These are phyloP conservation scores for Trametes gibbosa DNA, from an alignment of 768 basidiomycete species.

Conservation along the genomic window DNA sequence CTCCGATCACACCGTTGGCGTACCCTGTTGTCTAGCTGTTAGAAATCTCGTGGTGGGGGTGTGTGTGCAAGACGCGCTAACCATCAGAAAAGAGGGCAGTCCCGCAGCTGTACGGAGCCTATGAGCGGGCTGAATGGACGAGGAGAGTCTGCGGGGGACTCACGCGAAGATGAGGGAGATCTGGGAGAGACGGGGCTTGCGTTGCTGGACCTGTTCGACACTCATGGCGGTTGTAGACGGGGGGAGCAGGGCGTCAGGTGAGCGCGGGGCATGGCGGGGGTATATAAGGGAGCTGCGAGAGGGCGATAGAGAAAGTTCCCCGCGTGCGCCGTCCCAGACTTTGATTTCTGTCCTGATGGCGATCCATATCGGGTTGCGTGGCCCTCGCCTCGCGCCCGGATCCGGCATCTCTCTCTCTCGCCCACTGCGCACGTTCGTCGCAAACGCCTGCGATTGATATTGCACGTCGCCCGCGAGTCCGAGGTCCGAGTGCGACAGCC, in stretches of 20 bases:
- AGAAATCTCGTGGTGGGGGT: background rate
- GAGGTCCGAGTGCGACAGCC: background rate
- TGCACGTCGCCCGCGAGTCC: background rate
- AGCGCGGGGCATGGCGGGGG: background rate
- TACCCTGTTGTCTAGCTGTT: slow-evolving; percentile 51
- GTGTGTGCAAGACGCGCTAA: slow-evolving; percentile 24
- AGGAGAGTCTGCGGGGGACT: slow-evolving; percentile 29
- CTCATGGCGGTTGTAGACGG: slow-evolving; percentile 2
- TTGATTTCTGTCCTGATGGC: slow-evolving; percentile 10
- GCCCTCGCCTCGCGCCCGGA: background rate
- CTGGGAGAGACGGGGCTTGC: slow-evolving; percentile 36
- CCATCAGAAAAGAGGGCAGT: slow-evolving; percentile 89
- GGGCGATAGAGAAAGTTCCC: background rate
- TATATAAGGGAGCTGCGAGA: slow-evolving; percentile 11
- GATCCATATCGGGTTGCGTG: slow-evolving; percentile 2
- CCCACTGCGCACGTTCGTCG: slow-evolving; percentile 18
- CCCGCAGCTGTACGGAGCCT: slow-evolving; percentile 55
- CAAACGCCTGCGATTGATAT: background rate
- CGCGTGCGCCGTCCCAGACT: slow-evolving; percentile 8
- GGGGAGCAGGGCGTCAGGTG: slow-evolving; percentile 2
- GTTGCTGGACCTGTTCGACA: slow-evolving; percentile 8
- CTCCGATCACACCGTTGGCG: slow-evolving; percentile 77
- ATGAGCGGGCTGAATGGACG: background rate
- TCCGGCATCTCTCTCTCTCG: background rate
- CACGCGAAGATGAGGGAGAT: slow-evolving; percentile 87